Base-by-base conservation (phyloP, 768 basidiomycete genomes). In the Mycena kentingensis region DNA sequence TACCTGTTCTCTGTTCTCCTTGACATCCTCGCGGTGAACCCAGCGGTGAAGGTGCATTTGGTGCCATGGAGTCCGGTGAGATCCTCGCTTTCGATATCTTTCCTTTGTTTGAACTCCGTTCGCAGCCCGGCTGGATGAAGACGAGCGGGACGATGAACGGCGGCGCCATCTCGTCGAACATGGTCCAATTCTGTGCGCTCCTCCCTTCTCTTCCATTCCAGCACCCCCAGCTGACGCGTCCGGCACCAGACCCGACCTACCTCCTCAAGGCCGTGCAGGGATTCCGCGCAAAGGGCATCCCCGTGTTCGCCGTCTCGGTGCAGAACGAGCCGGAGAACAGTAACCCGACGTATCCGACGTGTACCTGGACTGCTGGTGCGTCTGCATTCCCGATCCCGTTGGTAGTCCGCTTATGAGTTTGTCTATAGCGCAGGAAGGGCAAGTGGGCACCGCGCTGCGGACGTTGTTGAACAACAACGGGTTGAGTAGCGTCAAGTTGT, bases 91-190 rank as follows among this genome's bases (percentile, higher is more conserved):
- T 69, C 18, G 13, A 6, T 19, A 6, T 24, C 13, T 41, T 7
- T 12, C 4, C 25, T 29, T 11, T 21, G 15, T 22, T 15, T 19
- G 11, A 3, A 41, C 28, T 16, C 5, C 53, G 11, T n/a, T 15
- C 32, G 70, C 52, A 89, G 87, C 88, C 89, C 5, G 85, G 71
- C 2, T 91, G 89, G 88, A 88, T 90, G 87, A 90, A 90, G 66
- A 73, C 70, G 38, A 82, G 77, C 43, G 76, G 76, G 2, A 81
- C 80, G 1, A 88, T 88, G 84, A 75, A 81, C n/a, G 88, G 88
- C 2, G 88, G 87, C 26, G 78, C 77, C 13, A 64, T 88, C 49
- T 22, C 25, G 21, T 24, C 22, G 11, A 42, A 26, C 41, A 42
- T 42, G 41, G 22, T 42, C 22, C 6, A 19, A 6, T 24, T 24